Evolutionary conservation across 495 filamentous ascomycete species (phyloP).

Genomic region (Penicillium canariense): DNA sequence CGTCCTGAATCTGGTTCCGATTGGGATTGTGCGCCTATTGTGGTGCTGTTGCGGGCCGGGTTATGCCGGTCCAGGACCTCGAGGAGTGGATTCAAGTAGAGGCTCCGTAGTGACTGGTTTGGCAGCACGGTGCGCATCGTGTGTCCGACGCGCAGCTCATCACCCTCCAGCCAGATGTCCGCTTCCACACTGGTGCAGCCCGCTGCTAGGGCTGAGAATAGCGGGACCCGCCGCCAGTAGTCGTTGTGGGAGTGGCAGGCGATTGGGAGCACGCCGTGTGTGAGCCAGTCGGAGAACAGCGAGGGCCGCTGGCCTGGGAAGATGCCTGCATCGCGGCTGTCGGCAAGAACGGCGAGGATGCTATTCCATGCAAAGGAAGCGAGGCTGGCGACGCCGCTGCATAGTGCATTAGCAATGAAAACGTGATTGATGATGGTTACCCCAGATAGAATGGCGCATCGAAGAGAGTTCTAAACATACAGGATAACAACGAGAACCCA

Average conservation of each 20-base stretch:
- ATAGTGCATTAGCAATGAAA: not conserved
- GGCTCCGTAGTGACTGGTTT: slow-evolving; percentile 42
- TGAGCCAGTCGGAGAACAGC: slow-evolving; percentile 13
- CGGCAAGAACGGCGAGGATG: slow-evolving; percentile 1
- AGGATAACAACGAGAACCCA: slow-evolving; percentile 8
- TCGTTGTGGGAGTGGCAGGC: slow-evolving; percentile 67
- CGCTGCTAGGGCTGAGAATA: slow-evolving; percentile 50
- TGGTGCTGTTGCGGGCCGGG: not conserved
- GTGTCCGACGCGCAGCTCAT: slow-evolving; percentile 53
- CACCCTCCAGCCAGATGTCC: slow-evolving; percentile 64
- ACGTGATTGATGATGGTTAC: not conserved
- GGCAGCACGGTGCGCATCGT: slow-evolving; percentile 6
- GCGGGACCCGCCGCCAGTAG: slow-evolving; percentile 58
- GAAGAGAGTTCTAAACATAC: slow-evolving; percentile 1
- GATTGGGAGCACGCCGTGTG: slow-evolving; percentile 14
- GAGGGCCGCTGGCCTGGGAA: slow-evolving; percentile 18
- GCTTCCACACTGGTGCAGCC: slow-evolving; percentile 67
- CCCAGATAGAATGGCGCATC: no score
- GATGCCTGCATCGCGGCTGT: slow-evolving; percentile 37
- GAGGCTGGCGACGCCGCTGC: slow-evolving; percentile 13
- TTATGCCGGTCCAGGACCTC: slow-evolving; percentile 23
- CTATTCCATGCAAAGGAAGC: slow-evolving; percentile 1
- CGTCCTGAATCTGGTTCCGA: no score
- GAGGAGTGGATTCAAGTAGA: slow-evolving; percentile 66
- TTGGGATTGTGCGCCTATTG: not conserved